These are phyloP conservation scores for Lactuca saligna DNA, from an alignment of 129 eudicot species.

Conservation along the genomic window DNA sequence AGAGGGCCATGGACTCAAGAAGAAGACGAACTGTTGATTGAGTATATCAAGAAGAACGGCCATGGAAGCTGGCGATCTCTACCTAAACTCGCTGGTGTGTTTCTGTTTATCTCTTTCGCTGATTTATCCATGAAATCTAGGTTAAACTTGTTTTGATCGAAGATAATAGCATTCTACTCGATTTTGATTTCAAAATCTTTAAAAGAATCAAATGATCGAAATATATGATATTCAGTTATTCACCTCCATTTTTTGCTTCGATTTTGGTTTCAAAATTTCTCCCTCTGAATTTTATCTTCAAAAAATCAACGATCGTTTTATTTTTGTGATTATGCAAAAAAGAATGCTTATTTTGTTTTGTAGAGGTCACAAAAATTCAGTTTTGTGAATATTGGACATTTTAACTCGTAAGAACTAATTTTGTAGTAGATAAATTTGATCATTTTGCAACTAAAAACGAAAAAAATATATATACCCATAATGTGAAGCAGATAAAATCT, in stretches of 20 bases:
- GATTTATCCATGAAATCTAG: background rate
- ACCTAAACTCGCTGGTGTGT: constrained; percentile 76
- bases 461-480: too few relatives aligned
- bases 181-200: too few relatives aligned
- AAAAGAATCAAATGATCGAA: too few relatives aligned
- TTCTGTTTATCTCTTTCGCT: background rate
- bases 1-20: constrained; percentile 95
- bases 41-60: constrained; percentile 61
- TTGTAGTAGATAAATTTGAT: too few relatives aligned
- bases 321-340: too few relatives aligned
- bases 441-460: too few relatives aligned
- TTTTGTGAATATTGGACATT: too few relatives aligned
- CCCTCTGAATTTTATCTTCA: background rate
- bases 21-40: constrained; percentile 76
- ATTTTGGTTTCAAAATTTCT: background rate
- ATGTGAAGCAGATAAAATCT: too few relatives aligned
- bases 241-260: constrained; percentile 5
- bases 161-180: background rate
- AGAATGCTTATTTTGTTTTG: too few relatives aligned
- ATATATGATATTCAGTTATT: background rate
- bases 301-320: background rate
- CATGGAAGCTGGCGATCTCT: constrained; percentile 94
- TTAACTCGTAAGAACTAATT: too few relatives aligned
- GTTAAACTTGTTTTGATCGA: background rate
- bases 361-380: too few relatives aligned